Evolutionary conservation across 2,329 filamentous ascomycete genomes (phyloP).

Genomic region (Curvularia lunata): DNA sequence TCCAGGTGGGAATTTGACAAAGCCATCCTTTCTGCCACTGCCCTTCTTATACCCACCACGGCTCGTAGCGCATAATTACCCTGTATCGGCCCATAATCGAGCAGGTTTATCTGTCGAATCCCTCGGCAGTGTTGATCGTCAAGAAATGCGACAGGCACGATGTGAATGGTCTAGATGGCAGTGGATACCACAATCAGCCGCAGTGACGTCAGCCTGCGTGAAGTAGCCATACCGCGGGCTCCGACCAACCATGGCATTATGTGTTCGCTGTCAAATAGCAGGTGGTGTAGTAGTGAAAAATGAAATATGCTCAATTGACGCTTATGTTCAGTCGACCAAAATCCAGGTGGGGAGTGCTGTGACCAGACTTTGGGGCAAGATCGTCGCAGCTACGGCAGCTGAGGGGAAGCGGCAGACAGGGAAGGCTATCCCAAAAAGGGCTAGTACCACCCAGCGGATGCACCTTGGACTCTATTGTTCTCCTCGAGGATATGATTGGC

Average conservation of each 20-base stretch:
- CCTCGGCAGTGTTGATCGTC: conserved; percentile 16
- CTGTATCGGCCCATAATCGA: conserved; percentile 10
- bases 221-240: conserved; percentile 3
- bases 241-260: not conserved
- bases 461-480: not conserved
- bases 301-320: not conserved
- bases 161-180: conserved; percentile 16
- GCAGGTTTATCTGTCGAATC: conserved; percentile 28
- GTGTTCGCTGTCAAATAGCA: not conserved
- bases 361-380: conserved; percentile 4
- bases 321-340: not conserved
- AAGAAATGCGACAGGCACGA: conserved; percentile 10
- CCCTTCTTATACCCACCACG: conserved; percentile 9
- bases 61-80: conserved; percentile 13
- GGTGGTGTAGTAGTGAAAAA: not conserved
- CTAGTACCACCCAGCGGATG: not conserved
- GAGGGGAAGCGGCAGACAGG: not conserved
- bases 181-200: conserved; percentile 23
- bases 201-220: conserved; percentile 35
- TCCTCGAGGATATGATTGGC: conserved; percentile 8
- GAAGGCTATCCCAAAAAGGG: not conserved
- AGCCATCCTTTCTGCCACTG: conserved; percentile 5
- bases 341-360: not conserved
- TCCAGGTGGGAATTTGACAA: not conserved
- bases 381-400: conserved; percentile 11